Evolutionary conservation across 768 basidiomycete species (phyloP).

Genomic region (Suillus bovinus): DNA sequence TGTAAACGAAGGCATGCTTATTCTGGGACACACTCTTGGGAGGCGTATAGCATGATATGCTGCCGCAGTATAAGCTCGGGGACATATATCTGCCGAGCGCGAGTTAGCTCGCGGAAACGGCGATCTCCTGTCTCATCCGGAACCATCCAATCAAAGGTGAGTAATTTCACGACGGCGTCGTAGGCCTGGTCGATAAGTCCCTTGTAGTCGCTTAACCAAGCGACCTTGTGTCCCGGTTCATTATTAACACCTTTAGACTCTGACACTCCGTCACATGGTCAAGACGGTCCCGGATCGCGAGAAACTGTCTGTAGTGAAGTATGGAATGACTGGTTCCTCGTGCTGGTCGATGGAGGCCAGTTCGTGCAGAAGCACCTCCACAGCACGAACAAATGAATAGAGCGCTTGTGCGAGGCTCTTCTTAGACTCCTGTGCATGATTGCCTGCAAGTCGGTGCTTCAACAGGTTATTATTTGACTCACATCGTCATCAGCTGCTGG

Average conservation of each 20-base stretch:
- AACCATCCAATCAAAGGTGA: slow-evolving; percentile 81
- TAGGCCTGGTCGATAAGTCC: slow-evolving; percentile 61
- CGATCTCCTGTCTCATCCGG: slow-evolving; percentile 53
- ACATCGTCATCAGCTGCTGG: slow-evolving; percentile 82
- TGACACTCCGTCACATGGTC: slow-evolving; percentile 62
- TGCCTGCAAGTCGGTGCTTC: background rate
- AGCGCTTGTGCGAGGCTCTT: slow-evolving; percentile 73
- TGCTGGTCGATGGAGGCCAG: slow-evolving; percentile 60
- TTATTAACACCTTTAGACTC: slow-evolving; percentile 52
- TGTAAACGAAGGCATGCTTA: slow-evolving; percentile 36
- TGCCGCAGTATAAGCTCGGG: slow-evolving; percentile 88
- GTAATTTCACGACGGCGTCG: slow-evolving; percentile 64
- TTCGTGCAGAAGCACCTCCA: slow-evolving; percentile 62
- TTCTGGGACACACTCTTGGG: slow-evolving; percentile 62
- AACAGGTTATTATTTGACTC: slow-evolving; percentile 25
- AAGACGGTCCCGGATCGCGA: slow-evolving; percentile 69
- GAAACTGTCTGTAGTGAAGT: slow-evolving; percentile 78
- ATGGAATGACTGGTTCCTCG: slow-evolving; percentile 69
- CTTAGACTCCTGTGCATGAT: slow-evolving; percentile 65
- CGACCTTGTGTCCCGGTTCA: slow-evolving; percentile 59
- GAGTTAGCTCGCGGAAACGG: slow-evolving; percentile 64
- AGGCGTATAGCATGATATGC: slow-evolving; percentile 68
- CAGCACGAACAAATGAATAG: slow-evolving; percentile 81
- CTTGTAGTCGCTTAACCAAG: slow-evolving; percentile 68
- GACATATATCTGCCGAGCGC: no score